Evolutionary conservation across 352 stramenopile genomes (phyloP).

Genomic region (Thalassiosira mediterranea): DNA sequence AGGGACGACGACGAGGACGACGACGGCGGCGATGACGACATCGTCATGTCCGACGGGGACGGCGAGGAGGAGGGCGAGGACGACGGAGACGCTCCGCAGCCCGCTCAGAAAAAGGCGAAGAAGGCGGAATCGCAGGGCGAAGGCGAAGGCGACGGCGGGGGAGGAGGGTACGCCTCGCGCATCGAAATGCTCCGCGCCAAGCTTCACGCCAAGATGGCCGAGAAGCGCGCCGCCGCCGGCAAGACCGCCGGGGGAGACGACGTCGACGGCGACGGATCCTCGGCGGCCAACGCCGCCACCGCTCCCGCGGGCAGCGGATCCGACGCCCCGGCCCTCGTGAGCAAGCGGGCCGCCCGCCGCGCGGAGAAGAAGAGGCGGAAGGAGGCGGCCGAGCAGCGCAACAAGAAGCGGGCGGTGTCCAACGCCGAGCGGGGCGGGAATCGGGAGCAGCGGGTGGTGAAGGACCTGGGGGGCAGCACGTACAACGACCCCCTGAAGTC

Average conservation of each 20-base stretch:
- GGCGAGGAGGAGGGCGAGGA: constrained; percentile 17
- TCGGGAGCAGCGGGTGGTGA: constrained; percentile 16
- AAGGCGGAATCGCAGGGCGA: constrained; percentile 18
- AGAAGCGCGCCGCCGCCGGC: constrained; percentile 52
- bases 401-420: constrained; percentile 35
- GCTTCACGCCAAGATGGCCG: constrained; percentile 74
- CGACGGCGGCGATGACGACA: constrained; percentile 17
- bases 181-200: constrained; percentile 79
- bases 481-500: constrained; percentile 23
- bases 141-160: too few relatives aligned
- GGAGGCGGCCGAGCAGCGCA: constrained; percentile 59
- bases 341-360: constrained; percentile 75
- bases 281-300: constrained; percentile 25
- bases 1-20: too few relatives aligned
- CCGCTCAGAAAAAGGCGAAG: too few relatives aligned
- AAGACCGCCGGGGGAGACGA: constrained; percentile 10
- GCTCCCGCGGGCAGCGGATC: too few relatives aligned
- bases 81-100: background rate
- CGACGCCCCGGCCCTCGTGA: constrained; percentile 65
- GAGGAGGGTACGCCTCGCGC: constrained; percentile 52
- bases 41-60: constrained; percentile 25
- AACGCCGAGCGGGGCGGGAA: constrained; percentile 1
- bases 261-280: constrained; percentile 1
- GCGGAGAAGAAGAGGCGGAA: constrained; percentile 74
- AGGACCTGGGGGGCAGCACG: constrained; percentile 34